Conservation (phyloP, 192 early-diverging fungal genomes). For the Backusella macrospora region DNA sequence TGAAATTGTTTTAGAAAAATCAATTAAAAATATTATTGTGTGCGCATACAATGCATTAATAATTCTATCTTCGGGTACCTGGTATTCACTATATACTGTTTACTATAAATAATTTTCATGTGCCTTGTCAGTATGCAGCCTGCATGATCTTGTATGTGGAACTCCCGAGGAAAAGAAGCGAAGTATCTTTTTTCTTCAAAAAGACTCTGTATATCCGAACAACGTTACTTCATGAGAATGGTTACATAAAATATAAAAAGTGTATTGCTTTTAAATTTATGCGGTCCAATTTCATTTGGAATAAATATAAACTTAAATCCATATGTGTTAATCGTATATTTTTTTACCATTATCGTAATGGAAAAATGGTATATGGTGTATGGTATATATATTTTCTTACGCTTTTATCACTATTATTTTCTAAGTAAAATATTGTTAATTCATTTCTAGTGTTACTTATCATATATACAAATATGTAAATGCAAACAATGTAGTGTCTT, state of each 20-base stretch:
- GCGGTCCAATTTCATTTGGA: no score
- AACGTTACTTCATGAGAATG: no score
- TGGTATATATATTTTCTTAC: no score
- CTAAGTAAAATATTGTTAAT: no score
- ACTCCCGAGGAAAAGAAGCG: not conserved
- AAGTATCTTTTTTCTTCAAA: not conserved
- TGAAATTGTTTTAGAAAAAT: not conserved
- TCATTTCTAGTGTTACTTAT: not conserved
- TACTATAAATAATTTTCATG: constrained; percentile 1
- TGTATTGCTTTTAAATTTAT: no score
- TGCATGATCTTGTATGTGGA: not conserved
- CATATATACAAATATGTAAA: not conserved
- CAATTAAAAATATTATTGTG: not conserved
- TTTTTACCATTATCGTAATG: no score
- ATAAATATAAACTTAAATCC: no score
- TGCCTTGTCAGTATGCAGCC: not conserved
- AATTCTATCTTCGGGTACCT: not conserved
- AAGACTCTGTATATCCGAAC: not conserved
- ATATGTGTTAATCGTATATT: no score
- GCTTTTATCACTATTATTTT: no score
- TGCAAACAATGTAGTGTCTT: not conserved
- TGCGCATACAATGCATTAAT: not conserved
- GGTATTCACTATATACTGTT: not conserved
- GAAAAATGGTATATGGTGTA: no score
- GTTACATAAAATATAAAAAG: no score